phyloP scores from a whole-genome alignment of 148 eudicot genomes.

The Heliosperma pusillum region DNA sequence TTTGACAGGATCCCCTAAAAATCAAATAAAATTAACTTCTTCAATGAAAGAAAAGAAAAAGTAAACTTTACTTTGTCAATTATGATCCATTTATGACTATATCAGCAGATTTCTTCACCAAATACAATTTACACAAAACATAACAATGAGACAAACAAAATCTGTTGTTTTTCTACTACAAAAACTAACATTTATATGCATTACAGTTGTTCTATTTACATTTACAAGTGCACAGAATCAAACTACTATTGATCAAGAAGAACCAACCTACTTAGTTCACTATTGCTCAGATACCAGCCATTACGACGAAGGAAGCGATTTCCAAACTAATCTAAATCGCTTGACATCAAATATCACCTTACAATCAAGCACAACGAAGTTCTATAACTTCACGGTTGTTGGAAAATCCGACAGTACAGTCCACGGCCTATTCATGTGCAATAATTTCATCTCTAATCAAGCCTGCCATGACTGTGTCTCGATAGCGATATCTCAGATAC shows the following conservation, averaged over 20 bases:
- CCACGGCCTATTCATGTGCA: slow-evolving; percentile 13
- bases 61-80: not conserved
- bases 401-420: not conserved
- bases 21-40: not conserved
- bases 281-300: not conserved
- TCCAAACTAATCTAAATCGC: not conserved
- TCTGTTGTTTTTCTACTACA: too few species aligned
- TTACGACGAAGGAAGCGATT: slow-evolving; percentile 6
- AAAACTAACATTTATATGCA: not conserved
- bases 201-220: not conserved
- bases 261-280: not conserved
- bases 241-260: not conserved
- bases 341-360: not conserved
- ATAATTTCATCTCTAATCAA: not conserved
- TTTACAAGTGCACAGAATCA: not conserved
- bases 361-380: not conserved
- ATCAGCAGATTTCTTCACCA: not conserved
- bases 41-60: not conserved
- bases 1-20: not conserved
- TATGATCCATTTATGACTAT: not conserved
- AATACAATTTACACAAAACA: not conserved
- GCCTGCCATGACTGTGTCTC: not conserved
- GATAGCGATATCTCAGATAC: not conserved
- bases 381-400: not conserved
- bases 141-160: not conserved